These are phyloP conservation scores for Penicillium ucsense DNA, from an alignment of 495 filamentous ascomycete genomes.

Conservation along the genomic window DNA sequence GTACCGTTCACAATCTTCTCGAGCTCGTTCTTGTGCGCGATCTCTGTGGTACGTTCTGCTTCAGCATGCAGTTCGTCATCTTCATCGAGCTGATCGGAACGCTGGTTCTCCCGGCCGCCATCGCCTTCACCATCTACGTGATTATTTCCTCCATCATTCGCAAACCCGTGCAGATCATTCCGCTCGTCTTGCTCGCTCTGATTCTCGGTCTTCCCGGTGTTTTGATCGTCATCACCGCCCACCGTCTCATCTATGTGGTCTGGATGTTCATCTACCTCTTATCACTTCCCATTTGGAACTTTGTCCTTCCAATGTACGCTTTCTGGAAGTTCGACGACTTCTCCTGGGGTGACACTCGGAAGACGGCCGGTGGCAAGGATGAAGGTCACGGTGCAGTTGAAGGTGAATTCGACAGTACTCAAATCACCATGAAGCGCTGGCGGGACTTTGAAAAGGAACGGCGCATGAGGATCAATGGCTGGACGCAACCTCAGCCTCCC, in stretches of 20 bases:
- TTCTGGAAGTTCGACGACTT: slow-evolving; percentile 99
- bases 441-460: slow-evolving; percentile 78
- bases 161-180: slow-evolving; percentile 83
- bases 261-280: slow-evolving; percentile 97
- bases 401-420: slow-evolving; percentile 93
- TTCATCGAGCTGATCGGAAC: slow-evolving; percentile 95
- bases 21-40: slow-evolving; percentile 93
- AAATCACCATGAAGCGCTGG: slow-evolving; percentile 98
- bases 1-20: slow-evolving; percentile 97
- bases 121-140: slow-evolving; percentile 94
- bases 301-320: slow-evolving; percentile 85
- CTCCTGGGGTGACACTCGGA: slow-evolving; percentile 96
- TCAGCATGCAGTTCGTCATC: slow-evolving; percentile 99
- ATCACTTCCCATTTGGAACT: slow-evolving; percentile 96
- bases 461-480: slow-evolving; percentile 13
- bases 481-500: slow-evolving; percentile 10
- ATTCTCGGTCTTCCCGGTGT: slow-evolving; percentile 92
- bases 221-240: slow-evolving; percentile 91
- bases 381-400: slow-evolving; percentile 75
- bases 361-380: slow-evolving; percentile 88
- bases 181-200: slow-evolving; percentile 78
- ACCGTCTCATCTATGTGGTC: slow-evolving; percentile 81
- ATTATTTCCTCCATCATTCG: slow-evolving; percentile 78
- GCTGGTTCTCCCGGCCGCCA: slow-evolving; percentile 87
- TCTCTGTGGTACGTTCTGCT: slow-evolving; percentile 98